phyloP scores from a whole-genome alignment of 2,329 filamentous ascomycete genomes.

The Venturiaceae sp. region DNA sequence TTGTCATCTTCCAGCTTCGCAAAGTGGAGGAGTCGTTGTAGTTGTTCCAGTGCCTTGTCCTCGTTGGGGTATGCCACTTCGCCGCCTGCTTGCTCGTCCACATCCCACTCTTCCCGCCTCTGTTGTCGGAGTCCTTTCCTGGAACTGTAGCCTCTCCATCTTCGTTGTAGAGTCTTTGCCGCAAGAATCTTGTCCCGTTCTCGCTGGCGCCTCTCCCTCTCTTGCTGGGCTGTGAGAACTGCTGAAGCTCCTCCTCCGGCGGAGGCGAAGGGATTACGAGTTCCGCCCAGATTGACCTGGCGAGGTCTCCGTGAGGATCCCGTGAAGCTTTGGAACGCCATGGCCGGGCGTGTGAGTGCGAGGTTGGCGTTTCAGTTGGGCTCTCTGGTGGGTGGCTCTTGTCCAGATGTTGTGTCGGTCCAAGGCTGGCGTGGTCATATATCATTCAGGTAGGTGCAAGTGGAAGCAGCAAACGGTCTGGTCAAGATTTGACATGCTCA shows the following conservation, averaged over 20 bases:
- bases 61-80: not conserved
- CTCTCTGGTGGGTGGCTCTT: not conserved
- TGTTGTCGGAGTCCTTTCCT: conserved; percentile 49
- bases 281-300: conserved; percentile 89
- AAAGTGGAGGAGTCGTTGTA: conserved; percentile 35
- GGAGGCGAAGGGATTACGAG: conserved; percentile 73
- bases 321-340: conserved; percentile 88
- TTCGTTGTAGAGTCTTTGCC: conserved; percentile 61
- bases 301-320: conserved; percentile 76
- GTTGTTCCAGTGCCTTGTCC: conserved; percentile 25
- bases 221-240: conserved; percentile 69
- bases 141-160: conserved; percentile 72
- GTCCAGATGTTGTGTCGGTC: not conserved
- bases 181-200: conserved; percentile 72
- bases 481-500: not conserved
- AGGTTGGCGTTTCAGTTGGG: not conserved
- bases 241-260: too few relatives aligned
- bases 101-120: conserved; percentile 21
- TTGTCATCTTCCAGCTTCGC: conserved; percentile 23
- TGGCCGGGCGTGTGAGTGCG: not conserved
- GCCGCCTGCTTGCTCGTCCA: conserved; percentile 17
- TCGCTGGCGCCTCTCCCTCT: conserved; percentile 68
- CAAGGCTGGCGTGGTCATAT: not conserved
- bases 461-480: too few relatives aligned
- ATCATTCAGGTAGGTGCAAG: not conserved